Base-by-base conservation (phyloP, 2,329 filamentous ascomycete genomes). In the Ophiostoma ips region DNA sequence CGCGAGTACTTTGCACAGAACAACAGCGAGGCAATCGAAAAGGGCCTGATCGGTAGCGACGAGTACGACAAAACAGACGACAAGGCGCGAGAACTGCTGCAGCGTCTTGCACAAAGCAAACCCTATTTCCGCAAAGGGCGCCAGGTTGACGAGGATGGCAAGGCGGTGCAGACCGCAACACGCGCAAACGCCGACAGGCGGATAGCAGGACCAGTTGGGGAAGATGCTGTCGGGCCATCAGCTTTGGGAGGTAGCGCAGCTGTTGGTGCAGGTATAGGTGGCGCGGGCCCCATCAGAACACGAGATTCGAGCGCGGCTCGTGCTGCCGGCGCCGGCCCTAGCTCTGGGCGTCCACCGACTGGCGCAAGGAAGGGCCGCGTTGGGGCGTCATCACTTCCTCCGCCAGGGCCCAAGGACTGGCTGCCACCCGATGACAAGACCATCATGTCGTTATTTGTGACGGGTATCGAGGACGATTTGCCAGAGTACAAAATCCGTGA, bases 1-100 rank as follows among this genome's bases (percentile, higher is more conserved):
- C 74, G 92, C 58, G 89, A 98, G 67, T 98, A 92, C 67, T 98
- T 94, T 65, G 92, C 92, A 13, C 92, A 98, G 64, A 92, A 96
- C 63, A 89, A 96, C 66, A 90, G 96, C 69, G 85, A 83, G 61
- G 87, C 94, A 54, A 88, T 98, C 46, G 89, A 96, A 61, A 89
- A 96, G 58, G 92, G 92, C 2, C 49, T 55, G 2, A 86, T 83
- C 7, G 84, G 82, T 15, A 73, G 87, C 9, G 92, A 96, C 62
- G 88, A 86, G 57, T 96, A 95, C 62, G 88, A 94, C 55, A 94
- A 95, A 73, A 92, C 90, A 2, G 92, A 98, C 60, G 90, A 96
- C 62, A 96, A 96, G 67, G 92, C 89, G 3, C 77, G 90, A 51
- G 92, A 98, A 58, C 69, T 98, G 12, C 65, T 98, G 52, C 76